Percentiles rank a stretch among this genome's conserved stretches.
Conservation (phyloP, 305 asterid genomes). For the Nicotiana rustica region DNA sequence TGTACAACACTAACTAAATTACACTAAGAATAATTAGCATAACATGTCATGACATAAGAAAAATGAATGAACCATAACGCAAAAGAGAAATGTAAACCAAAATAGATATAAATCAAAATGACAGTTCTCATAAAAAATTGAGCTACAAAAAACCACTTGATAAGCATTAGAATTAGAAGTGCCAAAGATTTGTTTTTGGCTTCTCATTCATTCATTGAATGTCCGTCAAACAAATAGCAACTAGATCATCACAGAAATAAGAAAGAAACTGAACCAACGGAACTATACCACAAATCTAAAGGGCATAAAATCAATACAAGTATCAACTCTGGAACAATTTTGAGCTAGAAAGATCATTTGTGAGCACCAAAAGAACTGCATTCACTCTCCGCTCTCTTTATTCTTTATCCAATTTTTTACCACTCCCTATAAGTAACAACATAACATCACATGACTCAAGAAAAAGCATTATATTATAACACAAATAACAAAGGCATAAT, state of each 20-base stretch:
- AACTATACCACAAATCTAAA: background rate
- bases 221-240: too few relatives aligned
- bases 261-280: too few relatives aligned
- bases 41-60: background rate
- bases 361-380: background rate
- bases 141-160: too few relatives aligned
- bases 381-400: background rate
- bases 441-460: conserved; percentile 11
- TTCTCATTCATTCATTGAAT: too few relatives aligned
- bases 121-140: background rate
- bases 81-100: background rate
- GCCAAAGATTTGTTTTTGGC: too few relatives aligned
- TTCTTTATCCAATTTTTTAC: background rate
- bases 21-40: background rate
- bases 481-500: background rate
- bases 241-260: too few relatives aligned
- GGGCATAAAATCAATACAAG: background rate
- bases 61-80: background rate
- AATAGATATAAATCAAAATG: background rate
- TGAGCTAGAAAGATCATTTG: background rate
- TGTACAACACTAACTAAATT: background rate
- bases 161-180: too few relatives aligned
- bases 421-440: background rate
- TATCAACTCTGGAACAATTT: background rate
- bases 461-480: background rate